Percentiles rank a stretch among this genome's conserved stretches.
Conservation (phyloP, 2,329 filamentous ascomycete genomes). For the Periglandula ipomoeae region DNA sequence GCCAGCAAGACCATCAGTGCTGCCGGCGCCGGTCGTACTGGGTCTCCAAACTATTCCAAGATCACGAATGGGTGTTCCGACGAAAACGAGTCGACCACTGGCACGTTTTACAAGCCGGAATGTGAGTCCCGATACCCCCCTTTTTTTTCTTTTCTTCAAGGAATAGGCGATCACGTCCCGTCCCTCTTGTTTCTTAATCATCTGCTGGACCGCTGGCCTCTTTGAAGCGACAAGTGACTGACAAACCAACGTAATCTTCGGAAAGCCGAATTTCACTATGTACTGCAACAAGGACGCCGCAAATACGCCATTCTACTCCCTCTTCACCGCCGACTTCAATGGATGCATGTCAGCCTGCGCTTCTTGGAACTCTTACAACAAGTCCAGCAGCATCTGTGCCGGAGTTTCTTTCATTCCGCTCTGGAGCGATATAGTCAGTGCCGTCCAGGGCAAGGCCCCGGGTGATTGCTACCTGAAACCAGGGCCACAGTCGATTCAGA, state of each 20-base stretch:
- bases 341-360: slow-evolving; percentile 40
- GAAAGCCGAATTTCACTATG: slow-evolving; percentile 27
- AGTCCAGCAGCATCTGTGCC: slow-evolving; percentile 5
- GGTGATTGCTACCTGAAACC: slow-evolving; percentile 8
- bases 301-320: slow-evolving; percentile 25
- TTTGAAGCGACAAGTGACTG: neutral
- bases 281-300: slow-evolving; percentile 35
- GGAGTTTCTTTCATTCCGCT: slow-evolving; percentile 12
- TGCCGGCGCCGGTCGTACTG: neutral
- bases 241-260: slow-evolving; percentile 22
- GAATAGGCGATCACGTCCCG: too few relatives aligned
- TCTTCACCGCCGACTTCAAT: slow-evolving; percentile 34
- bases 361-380: slow-evolving; percentile 19
- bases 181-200: too few relatives aligned
- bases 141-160: too few relatives aligned
- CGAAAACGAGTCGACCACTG: slow-evolving; percentile 24
- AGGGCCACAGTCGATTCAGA: neutral
- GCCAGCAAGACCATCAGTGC: neutral
- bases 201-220: too few relatives aligned
- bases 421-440: slow-evolving; percentile 6
- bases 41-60: slow-evolving; percentile 3
- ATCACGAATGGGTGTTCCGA: slow-evolving; percentile 32
- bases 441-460: slow-evolving; percentile 4
- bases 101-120: slow-evolving; percentile 6
- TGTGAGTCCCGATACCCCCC: neutral